Evolutionary conservation across 2,329 filamentous ascomycete species (phyloP).

Genomic region (Pseudogymnoascus sp.): DNA sequence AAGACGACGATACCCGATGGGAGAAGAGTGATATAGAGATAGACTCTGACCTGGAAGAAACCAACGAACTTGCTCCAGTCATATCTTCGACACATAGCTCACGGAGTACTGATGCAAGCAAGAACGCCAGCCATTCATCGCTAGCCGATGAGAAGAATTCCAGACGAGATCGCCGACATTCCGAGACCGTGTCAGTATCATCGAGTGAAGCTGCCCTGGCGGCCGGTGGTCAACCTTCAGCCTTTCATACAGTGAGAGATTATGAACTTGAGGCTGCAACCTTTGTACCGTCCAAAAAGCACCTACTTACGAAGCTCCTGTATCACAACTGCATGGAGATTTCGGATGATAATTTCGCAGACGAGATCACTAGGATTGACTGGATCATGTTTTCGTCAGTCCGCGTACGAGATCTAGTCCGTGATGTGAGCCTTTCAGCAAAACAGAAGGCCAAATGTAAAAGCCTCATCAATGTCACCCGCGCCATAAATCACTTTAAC

Average conservation of each 20-base stretch:
- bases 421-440: conserved; percentile 72
- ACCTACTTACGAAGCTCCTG: conserved; percentile 72
- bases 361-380: conserved; percentile 89
- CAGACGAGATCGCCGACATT: neutral
- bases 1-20: conserved; percentile 92
- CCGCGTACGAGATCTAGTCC: conserved; percentile 82
- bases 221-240: conserved; percentile 32
- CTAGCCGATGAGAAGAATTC: conserved; percentile 37
- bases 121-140: conserved; percentile 41
- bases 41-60: conserved; percentile 31
- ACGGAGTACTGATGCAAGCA: conserved; percentile 31
- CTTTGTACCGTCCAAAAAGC: conserved; percentile 61
- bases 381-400: conserved; percentile 98
- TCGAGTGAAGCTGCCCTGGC: conserved; percentile 22
- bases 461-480: conserved; percentile 77
- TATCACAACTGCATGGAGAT: conserved; percentile 89
- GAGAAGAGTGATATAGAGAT: conserved; percentile 64
- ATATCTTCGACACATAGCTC: conserved; percentile 17
- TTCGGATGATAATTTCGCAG: conserved; percentile 75
- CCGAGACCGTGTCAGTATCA: conserved; percentile 12
- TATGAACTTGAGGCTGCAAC: conserved; percentile 71
- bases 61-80: conserved; percentile 8
- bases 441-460: conserved; percentile 68
- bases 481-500: conserved; percentile 91
- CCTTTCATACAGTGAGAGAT: conserved; percentile 62